Evolutionary conservation across 768 basidiomycete genomes (phyloP), one percentile per base, ranked within the genome.

Genomic region (Tricholoma furcatifolium): DNA sequence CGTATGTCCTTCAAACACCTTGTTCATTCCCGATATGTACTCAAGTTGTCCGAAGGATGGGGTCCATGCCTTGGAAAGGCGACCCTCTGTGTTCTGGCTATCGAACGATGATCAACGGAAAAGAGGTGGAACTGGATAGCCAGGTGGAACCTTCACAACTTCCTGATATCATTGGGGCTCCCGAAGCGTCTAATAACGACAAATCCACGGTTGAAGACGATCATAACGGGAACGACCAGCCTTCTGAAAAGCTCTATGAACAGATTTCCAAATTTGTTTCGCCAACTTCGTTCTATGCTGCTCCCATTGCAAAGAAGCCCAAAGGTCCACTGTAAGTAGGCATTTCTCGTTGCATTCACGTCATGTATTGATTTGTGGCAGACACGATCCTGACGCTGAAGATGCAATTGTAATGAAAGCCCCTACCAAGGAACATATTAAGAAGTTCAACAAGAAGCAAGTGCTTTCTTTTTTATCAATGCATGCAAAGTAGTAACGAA

Each of bases 341-440:
- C 35, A 24, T 45, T 51, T 23, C 38, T 45, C 41, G 17, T 2
- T 6, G 12, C 17, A 27, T 27, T 27, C 7, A 7, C 27, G 11
- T 34, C 4, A 2, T 44, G 17, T 4, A 18, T 32, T 40, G 10
- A 39, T 18, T 42, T 55, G 38, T 39, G 31, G 34, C 40, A 93
- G 91, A 53, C 85, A 93, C 66, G 85, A 96, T 64, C 91, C 96
- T 2, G 68, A 79, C 5, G 82, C 78, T 1, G 81, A 84, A 47
- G 87, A 81, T 3, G 93, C 94, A 0, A 70, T 98, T 7, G 87
- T 98, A 4, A 91, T 99, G 92, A 88, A 85, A 59, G 69, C 78
- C 4, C 93, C 93, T 0, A 81, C 77, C 8, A 76, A 81, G 53
- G 82, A 81, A 27, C 87, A 92, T 57, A 79, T 82, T 30, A 75